Percentiles rank a stretch among this genome's conserved stretches.
These are phyloP conservation scores for Blastomyces silverae DNA, from an alignment of 2,329 filamentous ascomycete species.

Conservation along the genomic window DNA sequence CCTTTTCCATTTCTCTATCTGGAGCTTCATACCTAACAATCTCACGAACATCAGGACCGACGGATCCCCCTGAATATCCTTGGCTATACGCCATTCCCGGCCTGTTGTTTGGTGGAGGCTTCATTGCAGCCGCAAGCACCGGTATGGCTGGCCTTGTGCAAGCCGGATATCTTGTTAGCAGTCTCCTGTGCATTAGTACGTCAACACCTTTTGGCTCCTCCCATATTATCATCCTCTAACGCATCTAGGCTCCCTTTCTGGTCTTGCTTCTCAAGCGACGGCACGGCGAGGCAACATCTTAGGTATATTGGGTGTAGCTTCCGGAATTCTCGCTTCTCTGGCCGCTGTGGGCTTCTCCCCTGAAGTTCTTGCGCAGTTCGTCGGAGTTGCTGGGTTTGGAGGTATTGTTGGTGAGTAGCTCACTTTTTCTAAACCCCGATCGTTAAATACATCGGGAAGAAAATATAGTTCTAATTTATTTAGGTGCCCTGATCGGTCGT, in stretches of 20 bases:
- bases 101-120: slow-evolving; percentile 70
- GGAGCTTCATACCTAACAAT: not conserved
- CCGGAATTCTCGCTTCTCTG: slow-evolving; percentile 75
- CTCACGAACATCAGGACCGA: slow-evolving; percentile 49
- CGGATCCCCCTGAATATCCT: slow-evolving; percentile 79
- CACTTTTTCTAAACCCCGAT: not conserved
- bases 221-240: slow-evolving; percentile 9
- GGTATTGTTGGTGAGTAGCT: slow-evolving; percentile 50
- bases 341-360: slow-evolving; percentile 72
- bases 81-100: slow-evolving; percentile 79
- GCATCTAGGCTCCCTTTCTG: slow-evolving; percentile 58
- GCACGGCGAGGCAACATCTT: slow-evolving; percentile 79
- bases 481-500: slow-evolving; percentile 68
- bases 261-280: slow-evolving; percentile 73
- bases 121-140: slow-evolving; percentile 69
- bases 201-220: not conserved
- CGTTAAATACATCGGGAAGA: slow-evolving; percentile 17
- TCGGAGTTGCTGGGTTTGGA: slow-evolving; percentile 65
- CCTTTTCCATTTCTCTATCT: not conserved
- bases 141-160: slow-evolving; percentile 79
- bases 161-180: slow-evolving; percentile 79
- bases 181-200: slow-evolving; percentile 68
- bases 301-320: slow-evolving; percentile 75
- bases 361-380: slow-evolving; percentile 73
- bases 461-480: slow-evolving; percentile 15